Evolutionary conservation across 2,329 filamentous ascomycete genomes (phyloP), one percentile per base, ranked within the genome.

Genomic region (Macroventuria anomochaeta): DNA sequence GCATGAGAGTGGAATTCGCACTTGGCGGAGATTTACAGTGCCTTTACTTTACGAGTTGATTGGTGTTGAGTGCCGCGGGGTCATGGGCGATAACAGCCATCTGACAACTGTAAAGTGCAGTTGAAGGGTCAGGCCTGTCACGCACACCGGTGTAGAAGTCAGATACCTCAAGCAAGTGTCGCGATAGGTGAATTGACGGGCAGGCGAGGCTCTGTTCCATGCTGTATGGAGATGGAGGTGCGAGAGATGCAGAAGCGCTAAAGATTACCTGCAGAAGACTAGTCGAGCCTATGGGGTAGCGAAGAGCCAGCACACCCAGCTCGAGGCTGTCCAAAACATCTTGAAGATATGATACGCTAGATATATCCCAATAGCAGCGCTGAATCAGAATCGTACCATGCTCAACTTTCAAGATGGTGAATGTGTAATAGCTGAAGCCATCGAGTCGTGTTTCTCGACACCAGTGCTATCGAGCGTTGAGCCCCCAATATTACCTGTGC

Each of bases 231-330:
- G 38, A 48, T 39, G 34, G 17, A 25, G 17, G 21, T 6, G 51
- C 11, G 29, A 41, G 41, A 34, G 28, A 13, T 54, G 51, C 51
- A 54, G 51, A 33, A 40, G 44, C 51, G 44, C 51, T 49, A 49
- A 44, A 28, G 44, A 49, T 49, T 42, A 54, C 51, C 40, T 54
- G 51, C 51, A 49, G 38, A 29, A 12, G 26, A 28, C 44, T 49
- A 54, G 39, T n/a, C 41, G 18, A 38, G 46, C 39, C 44, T 49
- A 54, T 49, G 43, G 51, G 33, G 44, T 28, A 43, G 32, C 28
- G 38, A 38, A 23, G 23, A 54, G 43, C 26, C 51, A 32, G 26
- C 39, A 25, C 36, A 28, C 17, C 28, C 21, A 39, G 15, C 38
- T 38, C 42, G 20, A 36, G 25, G 43, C 33, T 48, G 26, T 43